Conservation (phyloP, 139 green algal genomes). For the Chlamydomonas sphaeroides region DNA sequence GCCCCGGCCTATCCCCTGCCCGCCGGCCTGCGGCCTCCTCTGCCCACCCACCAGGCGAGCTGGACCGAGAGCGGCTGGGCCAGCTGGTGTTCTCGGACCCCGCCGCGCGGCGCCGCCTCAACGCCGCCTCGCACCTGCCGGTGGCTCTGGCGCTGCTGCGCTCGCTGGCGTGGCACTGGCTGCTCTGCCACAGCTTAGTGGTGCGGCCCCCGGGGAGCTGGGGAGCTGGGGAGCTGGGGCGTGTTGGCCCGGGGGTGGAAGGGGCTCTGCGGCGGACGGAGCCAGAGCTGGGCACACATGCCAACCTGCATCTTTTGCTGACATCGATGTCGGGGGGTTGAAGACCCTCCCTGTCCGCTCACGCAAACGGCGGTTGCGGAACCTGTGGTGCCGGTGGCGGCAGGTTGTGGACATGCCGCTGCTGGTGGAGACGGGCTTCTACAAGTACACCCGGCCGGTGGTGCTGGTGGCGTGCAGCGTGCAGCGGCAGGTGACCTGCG, state of each 20-base stretch:
- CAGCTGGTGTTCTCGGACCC: slow-evolving; percentile 73
- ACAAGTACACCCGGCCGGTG: slow-evolving; percentile 21
- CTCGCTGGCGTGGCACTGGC: slow-evolving; percentile 62
- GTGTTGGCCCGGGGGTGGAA: too few relatives aligned
- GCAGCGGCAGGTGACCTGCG: slow-evolving; percentile 54
- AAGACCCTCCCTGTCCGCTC: too few relatives aligned
- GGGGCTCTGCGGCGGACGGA: too few relatives aligned
- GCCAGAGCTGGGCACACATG: too few relatives aligned
- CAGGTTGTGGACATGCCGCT: slow-evolving; percentile 89
- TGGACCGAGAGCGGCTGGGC: slow-evolving; percentile 75
- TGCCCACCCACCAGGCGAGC: slow-evolving; percentile 52
- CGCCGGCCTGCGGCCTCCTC: neutral
- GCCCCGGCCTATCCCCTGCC: neutral
- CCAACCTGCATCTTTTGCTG: too few relatives aligned
- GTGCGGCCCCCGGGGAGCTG: too few relatives aligned
- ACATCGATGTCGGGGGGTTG: too few relatives aligned
- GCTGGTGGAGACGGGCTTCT: slow-evolving; percentile 81
- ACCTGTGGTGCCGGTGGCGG: neutral
- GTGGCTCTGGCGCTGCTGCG: slow-evolving; percentile 63
- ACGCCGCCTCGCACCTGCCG: slow-evolving; percentile 77
- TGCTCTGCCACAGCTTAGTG: slow-evolving; percentile 58
- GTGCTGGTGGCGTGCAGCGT: slow-evolving; percentile 69
- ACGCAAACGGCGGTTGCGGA: too few relatives aligned
- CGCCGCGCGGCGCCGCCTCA: slow-evolving; percentile 63
- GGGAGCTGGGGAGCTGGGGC: too few relatives aligned